Base-by-base conservation (phyloP, 257 asterid species). In the Jaltomata sinuosa region DNA sequence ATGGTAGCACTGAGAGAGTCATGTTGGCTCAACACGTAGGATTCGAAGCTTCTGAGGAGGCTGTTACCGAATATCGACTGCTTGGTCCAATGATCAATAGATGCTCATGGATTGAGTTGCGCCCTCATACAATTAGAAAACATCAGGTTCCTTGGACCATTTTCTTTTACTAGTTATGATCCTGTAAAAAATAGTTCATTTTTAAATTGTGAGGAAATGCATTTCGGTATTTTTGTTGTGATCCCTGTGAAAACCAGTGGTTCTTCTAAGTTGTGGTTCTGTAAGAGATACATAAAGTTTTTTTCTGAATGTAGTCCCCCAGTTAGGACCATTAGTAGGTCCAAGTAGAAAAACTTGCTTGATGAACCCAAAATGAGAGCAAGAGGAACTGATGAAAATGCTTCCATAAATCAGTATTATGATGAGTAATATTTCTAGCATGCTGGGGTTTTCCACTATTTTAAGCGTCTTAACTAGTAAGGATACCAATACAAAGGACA, bases 41-140 rank as follows among this genome's bases (percentile, higher is more conserved):
- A 61, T 89, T 94, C 87, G 98, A 94, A 89, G 90, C 97, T 88
- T 91, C 93, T 85, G 97, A 94, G 81, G 97, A 93, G 86, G 99
- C 98, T 74, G 83, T 93, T 52, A 94, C 99, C 8, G 93, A 92
- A 88, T 96, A 93, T 87, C 93, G 97, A 34, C 92, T 96, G 57
- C 94, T 96, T 87, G 99, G 99, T 85, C 99, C 98, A 59, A 92
- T 84, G 84, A 92, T 94, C 87, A 96, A 94, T 78, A 97, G 99
- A 47, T 96, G 99, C 85, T 94, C 98, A 15, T 96, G 98, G 98
- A 93, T 96, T 50, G 99, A 96, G 84, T 81, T 96, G 87, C 80
- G 90, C 67, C 98, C 98, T 1, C 94, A 47, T 65, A 96, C 99
- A 8, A 92, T 91, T 86, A 87, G 95, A 79, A 96, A 93, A 90